A percentile compares a stretch with the other conserved stretches of the same genome.
Conservation (phyloP, 106 monocot species). For the Cymbidium sinense region DNA sequence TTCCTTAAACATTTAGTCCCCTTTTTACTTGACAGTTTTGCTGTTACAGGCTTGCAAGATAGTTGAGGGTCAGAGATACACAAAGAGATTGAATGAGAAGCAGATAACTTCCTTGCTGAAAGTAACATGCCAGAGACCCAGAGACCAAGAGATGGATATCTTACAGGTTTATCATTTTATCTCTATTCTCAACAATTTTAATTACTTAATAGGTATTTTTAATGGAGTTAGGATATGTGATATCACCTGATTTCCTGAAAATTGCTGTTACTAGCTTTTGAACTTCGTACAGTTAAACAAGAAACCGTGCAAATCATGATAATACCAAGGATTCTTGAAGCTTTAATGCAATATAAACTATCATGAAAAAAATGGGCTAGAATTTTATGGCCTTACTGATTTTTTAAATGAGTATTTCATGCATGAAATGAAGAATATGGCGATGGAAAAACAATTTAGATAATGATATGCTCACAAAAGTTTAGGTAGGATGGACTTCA, state of each 20-base stretch:
- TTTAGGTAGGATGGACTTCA: no score
- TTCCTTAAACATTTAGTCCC: neutral
- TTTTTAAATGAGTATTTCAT: neutral
- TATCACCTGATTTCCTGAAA: neutral
- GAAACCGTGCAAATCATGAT: neutral
- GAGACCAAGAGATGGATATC: slow-evolving; percentile 75
- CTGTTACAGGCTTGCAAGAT: slow-evolving; percentile 80
- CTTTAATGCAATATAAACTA: neutral
- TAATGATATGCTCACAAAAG: no score
- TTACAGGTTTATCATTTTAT: slow-evolving; percentile 40
- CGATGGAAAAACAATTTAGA: no score
- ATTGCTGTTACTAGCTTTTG: neutral
- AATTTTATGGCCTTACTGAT: neutral
- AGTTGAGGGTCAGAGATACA: slow-evolving; percentile 83
- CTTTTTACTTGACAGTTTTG: neutral
- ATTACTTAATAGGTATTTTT: no score
- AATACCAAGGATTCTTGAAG: neutral
- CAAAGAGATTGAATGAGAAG: slow-evolving; percentile 82
- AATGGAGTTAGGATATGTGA: no score
- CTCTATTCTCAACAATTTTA: neutral
- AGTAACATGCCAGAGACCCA: slow-evolving; percentile 91
- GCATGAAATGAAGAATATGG: neutral
- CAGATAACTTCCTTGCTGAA: slow-evolving; percentile 89
- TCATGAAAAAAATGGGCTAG: neutral
- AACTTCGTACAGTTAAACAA: neutral